Evolutionary conservation across 2,329 filamentous ascomycete species (phyloP).

Genomic region (Ophiocordyceps polyrhachis-furcata): DNA sequence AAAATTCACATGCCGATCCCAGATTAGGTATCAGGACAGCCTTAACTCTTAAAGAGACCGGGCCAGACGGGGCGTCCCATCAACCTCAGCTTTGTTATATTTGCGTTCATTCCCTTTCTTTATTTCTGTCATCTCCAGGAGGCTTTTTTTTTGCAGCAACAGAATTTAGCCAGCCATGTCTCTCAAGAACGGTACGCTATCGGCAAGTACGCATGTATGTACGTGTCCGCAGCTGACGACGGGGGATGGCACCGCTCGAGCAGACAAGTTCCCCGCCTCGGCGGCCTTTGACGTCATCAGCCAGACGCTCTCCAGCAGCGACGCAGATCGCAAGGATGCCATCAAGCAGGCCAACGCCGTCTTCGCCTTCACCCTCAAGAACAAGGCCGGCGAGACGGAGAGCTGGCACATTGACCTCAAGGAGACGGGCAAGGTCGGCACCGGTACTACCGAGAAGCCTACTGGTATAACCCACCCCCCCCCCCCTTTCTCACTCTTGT

Average conservation of each 20-base stretch:
- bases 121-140: too few species aligned
- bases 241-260: too few species aligned
- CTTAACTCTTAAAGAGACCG: not conserved
- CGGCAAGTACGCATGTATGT: not conserved
- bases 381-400: conserved; percentile 57
- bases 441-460: conserved; percentile 63
- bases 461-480: conserved; percentile 37
- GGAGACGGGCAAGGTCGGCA: conserved; percentile 64
- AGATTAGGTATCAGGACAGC: not conserved
- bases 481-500: conserved; percentile 61
- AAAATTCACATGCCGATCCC: not conserved
- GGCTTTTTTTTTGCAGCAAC: too few species aligned
- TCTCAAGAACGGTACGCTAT: conserved; percentile 47
- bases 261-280: conserved; percentile 76
- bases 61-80: too few species aligned
- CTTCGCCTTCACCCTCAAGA: conserved; percentile 88
- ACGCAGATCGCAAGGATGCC: conserved; percentile 64
- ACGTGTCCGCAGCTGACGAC: not conserved
- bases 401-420: conserved; percentile 96
- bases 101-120: too few species aligned
- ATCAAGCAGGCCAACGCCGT: conserved; percentile 76
- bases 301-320: conserved; percentile 44
- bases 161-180: too few species aligned
- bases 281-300: conserved; percentile 82
- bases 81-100: too few species aligned